Conservation (phyloP, 345 rosid genomes). For the Trapa bicornis region DNA sequence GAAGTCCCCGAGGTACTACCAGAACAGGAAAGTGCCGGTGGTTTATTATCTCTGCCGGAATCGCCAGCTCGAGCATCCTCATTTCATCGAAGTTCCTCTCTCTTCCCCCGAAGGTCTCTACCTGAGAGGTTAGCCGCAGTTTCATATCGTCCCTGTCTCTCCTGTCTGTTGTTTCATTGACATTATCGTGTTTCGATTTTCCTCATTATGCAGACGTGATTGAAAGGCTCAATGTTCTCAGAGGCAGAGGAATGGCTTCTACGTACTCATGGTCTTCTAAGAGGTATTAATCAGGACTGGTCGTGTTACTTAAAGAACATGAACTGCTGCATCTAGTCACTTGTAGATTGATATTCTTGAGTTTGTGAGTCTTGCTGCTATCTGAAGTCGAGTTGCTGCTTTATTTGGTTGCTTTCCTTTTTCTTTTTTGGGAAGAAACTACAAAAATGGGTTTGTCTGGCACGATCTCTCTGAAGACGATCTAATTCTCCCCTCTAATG, state of each 20-base stretch:
- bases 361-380: not conserved
- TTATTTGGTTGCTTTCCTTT: too few species aligned
- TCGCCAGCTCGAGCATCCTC: slow-evolving; percentile 98
- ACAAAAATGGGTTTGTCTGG: slow-evolving; percentile 96
- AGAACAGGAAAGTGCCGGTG: slow-evolving; percentile 58
- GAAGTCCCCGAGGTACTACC: slow-evolving; percentile 75
- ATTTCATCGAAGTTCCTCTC: slow-evolving; percentile 76
- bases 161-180: not conserved
- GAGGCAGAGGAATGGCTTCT: slow-evolving; percentile 93
- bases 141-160: too few species aligned
- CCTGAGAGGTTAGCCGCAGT: slow-evolving; percentile 45
- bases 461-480: slow-evolving; percentile 87
- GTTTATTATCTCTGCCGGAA: slow-evolving; percentile 86
- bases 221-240: slow-evolving; percentile 70
- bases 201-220: slow-evolving; percentile 47
- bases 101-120: slow-evolving; percentile 69
- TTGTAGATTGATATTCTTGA: too few species aligned
- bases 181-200: not conserved
- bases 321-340: not conserved
- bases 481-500: slow-evolving; percentile 71
- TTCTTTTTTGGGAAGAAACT: slow-evolving; percentile 36
- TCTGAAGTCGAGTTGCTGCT: not conserved
- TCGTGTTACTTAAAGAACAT: not conserved
- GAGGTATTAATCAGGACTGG: slow-evolving; percentile 26
- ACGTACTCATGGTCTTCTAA: slow-evolving; percentile 91